Evolutionary conservation across 2,329 filamentous ascomycete species (phyloP), one percentile per base, ranked within the genome.

Genomic region (Neonectria coccinea): DNA sequence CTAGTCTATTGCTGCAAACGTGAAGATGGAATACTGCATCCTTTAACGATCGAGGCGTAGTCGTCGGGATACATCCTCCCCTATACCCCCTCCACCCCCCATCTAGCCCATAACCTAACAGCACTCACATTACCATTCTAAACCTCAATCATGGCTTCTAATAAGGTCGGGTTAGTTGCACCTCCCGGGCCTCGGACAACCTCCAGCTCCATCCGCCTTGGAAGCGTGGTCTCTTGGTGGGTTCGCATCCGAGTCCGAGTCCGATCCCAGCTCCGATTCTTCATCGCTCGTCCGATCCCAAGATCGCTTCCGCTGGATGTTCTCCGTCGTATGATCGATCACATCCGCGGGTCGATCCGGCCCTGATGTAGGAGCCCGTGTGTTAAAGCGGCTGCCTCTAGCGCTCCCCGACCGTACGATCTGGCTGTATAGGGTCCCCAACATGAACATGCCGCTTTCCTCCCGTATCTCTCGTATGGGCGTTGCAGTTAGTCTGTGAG

Each of bases 371-470:
- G 39, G 39, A 10, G 39, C 39, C 18, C 39, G 39, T 18, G 39
- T 22, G 22, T 22, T 22, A 4, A 22, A 22, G 22, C 22, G 22
- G 22, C 22, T 22, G 22, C 41, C 27, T 39, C 12, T 20, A 51
- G 41, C 20, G 20, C n/a, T 57, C 11, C 31, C 44, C 2, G 31
- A 29, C 9, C 9, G 51, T 14, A 65, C 56, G 1, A 68, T 47
- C n/a, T 16, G n/a, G 33, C 12, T 14, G 18, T 65, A 67, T 6
- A 50, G 39, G 1, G 69, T 70, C 10, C 69, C 58, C 29, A 57
- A 69, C 1, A 39, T 14, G 16, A 73, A 72, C 10, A 73, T 33
- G 33, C 27, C 47, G 53, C 68, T 71, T 27, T 72, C 67, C n/a
- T 56, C 63, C 4, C 69, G 56, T 14, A 7, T 31, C 3, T 61